Evolutionary conservation across 805 yeast species (phyloP).

Genomic region (Candida lessepsii): DNA sequence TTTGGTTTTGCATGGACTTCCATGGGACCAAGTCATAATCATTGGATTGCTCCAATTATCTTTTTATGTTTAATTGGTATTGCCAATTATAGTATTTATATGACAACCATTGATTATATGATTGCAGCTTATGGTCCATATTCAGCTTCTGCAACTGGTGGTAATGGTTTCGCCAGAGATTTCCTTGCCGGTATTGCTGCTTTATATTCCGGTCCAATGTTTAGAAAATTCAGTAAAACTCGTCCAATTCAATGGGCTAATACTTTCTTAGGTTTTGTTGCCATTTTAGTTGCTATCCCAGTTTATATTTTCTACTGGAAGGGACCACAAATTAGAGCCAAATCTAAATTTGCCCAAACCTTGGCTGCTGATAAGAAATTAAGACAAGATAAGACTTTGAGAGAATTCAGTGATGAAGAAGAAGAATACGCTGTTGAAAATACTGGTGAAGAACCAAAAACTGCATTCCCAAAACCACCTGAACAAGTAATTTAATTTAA

Average conservation of each 20-base stretch:
- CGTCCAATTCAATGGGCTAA: slow-evolving; percentile 39
- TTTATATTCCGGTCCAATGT: slow-evolving; percentile 39
- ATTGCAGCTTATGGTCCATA: slow-evolving; percentile 42
- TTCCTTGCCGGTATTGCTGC: slow-evolving; percentile 40
- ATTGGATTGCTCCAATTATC: slow-evolving; percentile 45
- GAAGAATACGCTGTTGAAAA: slow-evolving; percentile 13
- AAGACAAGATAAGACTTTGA: slow-evolving; percentile 12
- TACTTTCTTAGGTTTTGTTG: slow-evolving; percentile 36
- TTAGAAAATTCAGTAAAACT: slow-evolving; percentile 28
- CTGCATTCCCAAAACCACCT: background rate
- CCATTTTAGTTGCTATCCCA: slow-evolving; percentile 33
- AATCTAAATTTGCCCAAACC: slow-evolving; percentile 37
- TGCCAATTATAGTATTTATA: slow-evolving; percentile 41
- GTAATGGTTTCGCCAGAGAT: slow-evolving; percentile 43
- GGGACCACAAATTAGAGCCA: slow-evolving; percentile 35
- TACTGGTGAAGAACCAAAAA: slow-evolving; percentile 4
- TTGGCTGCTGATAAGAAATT: slow-evolving; percentile 29
- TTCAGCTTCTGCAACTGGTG: slow-evolving; percentile 45
- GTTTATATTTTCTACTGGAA: slow-evolving; percentile 40
- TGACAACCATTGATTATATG: slow-evolving; percentile 47
- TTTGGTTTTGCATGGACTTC: slow-evolving; percentile 45
- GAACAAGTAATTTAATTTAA: no score
- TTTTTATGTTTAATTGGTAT: slow-evolving; percentile 36
- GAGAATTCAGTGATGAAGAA: slow-evolving; percentile 9
- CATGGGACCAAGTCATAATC: slow-evolving; percentile 34